Evolutionary conservation across 768 basidiomycete genomes (phyloP), one percentile per base, ranked within the genome.

Genomic region (Suillus fuscotomentosus): DNA sequence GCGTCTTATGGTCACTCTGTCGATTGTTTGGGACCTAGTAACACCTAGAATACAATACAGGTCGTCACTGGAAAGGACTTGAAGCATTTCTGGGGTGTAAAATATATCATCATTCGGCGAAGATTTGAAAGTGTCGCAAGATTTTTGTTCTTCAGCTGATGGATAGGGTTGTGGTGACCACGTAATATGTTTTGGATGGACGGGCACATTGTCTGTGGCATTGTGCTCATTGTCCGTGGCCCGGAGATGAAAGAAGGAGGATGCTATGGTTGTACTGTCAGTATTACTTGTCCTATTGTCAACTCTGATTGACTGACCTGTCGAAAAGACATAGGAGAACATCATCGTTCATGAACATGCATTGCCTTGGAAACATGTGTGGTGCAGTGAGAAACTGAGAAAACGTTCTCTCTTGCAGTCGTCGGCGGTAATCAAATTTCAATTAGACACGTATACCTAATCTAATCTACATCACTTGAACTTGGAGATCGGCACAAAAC

Each of bases 41-140:
- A 92, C 75, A 5, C 92, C 93, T 9, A 95, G 83, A 38, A 94
- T 86, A 31, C 80, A 76, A 73, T 94, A 94, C 43, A 94, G 82
- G 74, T 92, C 85, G 62, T 89, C 83, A 67, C 81, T 82, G 27
- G 80, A 74, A 31, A 92, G 80, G 27, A 94, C 83, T 9, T 84
- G 79, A 9, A 80, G 63, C 67, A 75, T 75, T 55, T 69, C 71
- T 6, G 36, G 67, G 6, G 69, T 60, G 60, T 60, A 63, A 54
- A 60, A 39, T 53, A 27, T 63, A 57, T 68, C 66, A 27, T 65
- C 65, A 51, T 22, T 34, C 11, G 51, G 60, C 36, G 54, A 60
- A 14, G 60, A 50, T n/a, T 38, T 55, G 2, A 56, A 57, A 60
- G 41, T 17, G 47, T 45, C 55, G 45, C 65, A 24, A 63, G 62